phyloP scores from a whole-genome alignment of 78 protist genomes.

The Dictyostelium capitatum region DNA sequence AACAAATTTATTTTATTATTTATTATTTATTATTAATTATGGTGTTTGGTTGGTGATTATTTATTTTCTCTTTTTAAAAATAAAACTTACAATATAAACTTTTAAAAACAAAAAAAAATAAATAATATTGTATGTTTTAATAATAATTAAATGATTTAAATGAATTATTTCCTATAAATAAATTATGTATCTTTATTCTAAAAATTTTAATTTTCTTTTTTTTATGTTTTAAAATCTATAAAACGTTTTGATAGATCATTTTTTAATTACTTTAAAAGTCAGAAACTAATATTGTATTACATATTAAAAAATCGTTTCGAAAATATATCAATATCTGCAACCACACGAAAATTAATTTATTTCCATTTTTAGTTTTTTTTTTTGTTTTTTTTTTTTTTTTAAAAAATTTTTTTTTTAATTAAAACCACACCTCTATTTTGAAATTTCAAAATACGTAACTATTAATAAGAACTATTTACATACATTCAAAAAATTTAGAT shows the following conservation, averaged over 20 bases:
- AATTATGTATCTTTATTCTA: too few species aligned
- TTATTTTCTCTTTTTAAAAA: too few species aligned
- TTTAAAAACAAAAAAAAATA: not conserved
- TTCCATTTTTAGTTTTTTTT: not conserved
- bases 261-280: slow-evolving; percentile 1
- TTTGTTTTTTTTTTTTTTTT: not conserved
- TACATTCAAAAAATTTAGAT: not conserved
- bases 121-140: not conserved
- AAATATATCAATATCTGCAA: slow-evolving; percentile 2
- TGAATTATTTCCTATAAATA: not conserved
- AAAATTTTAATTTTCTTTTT: not conserved
- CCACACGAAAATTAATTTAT: not conserved
- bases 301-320: not conserved
- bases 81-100: not conserved
- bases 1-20: too few species aligned
- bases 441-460: not conserved
- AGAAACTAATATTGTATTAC: too few species aligned
- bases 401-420: not conserved
- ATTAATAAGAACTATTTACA: not conserved
- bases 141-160: not conserved
- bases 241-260: not conserved
- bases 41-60: too few species aligned
- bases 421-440: not conserved
- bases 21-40: too few species aligned
- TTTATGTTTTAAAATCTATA: too few species aligned